Percentiles rank a stretch among this genome's conserved stretches.
Evolutionary conservation across 306 rosid species (phyloP).

Genomic region (Vigna unguiculata): DNA sequence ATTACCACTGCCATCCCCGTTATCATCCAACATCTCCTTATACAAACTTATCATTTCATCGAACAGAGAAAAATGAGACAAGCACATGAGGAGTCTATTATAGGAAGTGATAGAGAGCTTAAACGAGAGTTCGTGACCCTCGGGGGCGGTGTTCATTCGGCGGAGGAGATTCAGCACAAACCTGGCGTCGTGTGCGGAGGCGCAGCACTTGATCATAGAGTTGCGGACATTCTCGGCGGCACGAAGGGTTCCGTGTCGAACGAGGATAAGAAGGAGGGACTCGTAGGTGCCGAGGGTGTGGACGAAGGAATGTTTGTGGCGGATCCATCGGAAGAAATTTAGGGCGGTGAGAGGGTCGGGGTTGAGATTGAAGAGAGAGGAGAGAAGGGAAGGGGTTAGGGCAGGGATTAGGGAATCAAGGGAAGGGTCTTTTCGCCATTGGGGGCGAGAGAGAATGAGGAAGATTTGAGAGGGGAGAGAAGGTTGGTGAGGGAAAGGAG

Average conservation of each 20-base stretch:
- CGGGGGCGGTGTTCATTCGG: conserved; percentile 43
- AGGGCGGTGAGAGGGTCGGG: conserved; percentile 72
- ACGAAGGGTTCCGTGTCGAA: conserved; percentile 55
- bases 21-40: conserved; percentile 58
- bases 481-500: conserved; percentile 44
- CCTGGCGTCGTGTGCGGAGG: conserved; percentile 48
- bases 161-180: conserved; percentile 61
- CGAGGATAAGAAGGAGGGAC: conserved; percentile 61
- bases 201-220: conserved; percentile 65
- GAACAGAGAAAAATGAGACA: conserved; percentile 57
- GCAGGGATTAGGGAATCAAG: conserved; percentile 56
- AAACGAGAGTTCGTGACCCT: conserved; percentile 41
- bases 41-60: conserved; percentile 64
- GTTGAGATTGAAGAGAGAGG: conserved; percentile 60
- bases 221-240: conserved; percentile 70
- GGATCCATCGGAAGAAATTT: conserved; percentile 74
- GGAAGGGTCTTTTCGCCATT: conserved; percentile 71
- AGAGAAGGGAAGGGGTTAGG: conserved; percentile 61
- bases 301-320: conserved; percentile 47
- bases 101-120: conserved; percentile 72
- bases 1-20: conserved; percentile 44
- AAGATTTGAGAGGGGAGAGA: conserved; percentile 57
- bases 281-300: conserved; percentile 63
- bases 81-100: conserved; percentile 62
- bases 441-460: conserved; percentile 62